Conservation (phyloP, 805 yeast genomes). For the Kodamaea neixiangensis region DNA sequence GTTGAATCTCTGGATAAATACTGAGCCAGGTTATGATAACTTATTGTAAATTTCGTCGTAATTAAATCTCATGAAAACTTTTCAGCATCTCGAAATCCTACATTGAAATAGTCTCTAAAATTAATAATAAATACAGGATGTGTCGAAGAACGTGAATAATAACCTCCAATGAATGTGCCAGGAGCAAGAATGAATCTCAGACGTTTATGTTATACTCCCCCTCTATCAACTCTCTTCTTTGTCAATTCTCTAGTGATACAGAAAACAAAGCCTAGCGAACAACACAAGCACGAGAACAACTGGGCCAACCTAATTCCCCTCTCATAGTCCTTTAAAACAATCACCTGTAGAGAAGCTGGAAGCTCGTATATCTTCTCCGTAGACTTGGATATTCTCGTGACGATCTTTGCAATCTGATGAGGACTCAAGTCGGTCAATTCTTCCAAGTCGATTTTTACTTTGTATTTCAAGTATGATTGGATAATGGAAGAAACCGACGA, state of each 20-base stretch:
- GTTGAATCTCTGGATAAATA: too few species aligned
- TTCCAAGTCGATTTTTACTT: conserved; percentile 17
- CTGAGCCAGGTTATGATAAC: too few species aligned
- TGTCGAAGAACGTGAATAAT: too few species aligned
- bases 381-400: conserved; percentile 22
- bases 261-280: conserved; percentile 17
- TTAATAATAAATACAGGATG: too few species aligned
- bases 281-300: conserved; percentile 18
- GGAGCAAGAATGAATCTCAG: too few species aligned
- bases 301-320: conserved; percentile 28
- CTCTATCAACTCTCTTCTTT: not conserved
- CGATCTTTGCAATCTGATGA: conserved; percentile 19
- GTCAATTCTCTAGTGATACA: conserved; percentile 16
- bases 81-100: too few species aligned
- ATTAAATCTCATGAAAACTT: too few species aligned
- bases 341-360: conserved; percentile 17
- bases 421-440: conserved; percentile 12
- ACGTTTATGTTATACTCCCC: not conserved
- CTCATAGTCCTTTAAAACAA: conserved; percentile 26
- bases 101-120: too few species aligned
- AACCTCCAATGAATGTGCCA: too few species aligned
- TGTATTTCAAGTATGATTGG: conserved; percentile 17
- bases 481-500: conserved; percentile 22
- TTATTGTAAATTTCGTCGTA: too few species aligned
- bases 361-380: conserved; percentile 20